Base-by-base conservation (phyloP, 2,329 filamentous ascomycete species). In the Chrysoporthe austroafricana region DNA sequence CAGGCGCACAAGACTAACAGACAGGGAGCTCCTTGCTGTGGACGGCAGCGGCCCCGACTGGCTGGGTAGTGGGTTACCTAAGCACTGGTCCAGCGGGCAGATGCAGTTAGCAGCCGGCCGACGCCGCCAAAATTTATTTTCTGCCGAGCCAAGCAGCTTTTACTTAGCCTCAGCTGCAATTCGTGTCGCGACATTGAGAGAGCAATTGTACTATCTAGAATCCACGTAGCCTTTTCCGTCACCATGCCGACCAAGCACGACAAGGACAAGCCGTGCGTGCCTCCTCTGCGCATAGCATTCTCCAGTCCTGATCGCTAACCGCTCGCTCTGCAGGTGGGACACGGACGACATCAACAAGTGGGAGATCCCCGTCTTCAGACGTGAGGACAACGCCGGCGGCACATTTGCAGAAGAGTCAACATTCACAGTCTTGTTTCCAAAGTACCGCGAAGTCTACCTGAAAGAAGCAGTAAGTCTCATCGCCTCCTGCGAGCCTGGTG, bases 281-380 rank as follows among this genome's bases (percentile, higher is more conserved):
- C 26, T 36, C n/a, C 14, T 16, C 39, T 61, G 43, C 6, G 43
- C 42, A 48, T n/a, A 39, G 14, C 54, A 32, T 11, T 14, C n/a
- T 44, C 8, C n/a, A 8, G 26, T 7, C 48, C 42, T 42, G 26
- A 11, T 58, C 43, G 48, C 66, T 70, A 42, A 68, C 59, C 2
- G 9, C 14, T 32, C 8, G 2, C 18, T 52, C 52, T 60, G 18
- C 46, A 68, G 68, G 66, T 96, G 94, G 94, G 94, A 97, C 76
- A 97, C 94, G 66, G 94, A 97, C 71, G 96, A 97, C 76, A 93
- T 98, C 72, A 95, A 98, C 82, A 97, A 97, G 79, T 98, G 94
- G 94, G 95, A 94, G 88, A 83, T 94, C 74, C 94, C 97, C 50
- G 81, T 89, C 39, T 98, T 98, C 81, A 95, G 89, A 54, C 87